phyloP scores from a whole-genome alignment of 2,329 filamentous ascomycete genomes.

The Diplodia intermedia region DNA sequence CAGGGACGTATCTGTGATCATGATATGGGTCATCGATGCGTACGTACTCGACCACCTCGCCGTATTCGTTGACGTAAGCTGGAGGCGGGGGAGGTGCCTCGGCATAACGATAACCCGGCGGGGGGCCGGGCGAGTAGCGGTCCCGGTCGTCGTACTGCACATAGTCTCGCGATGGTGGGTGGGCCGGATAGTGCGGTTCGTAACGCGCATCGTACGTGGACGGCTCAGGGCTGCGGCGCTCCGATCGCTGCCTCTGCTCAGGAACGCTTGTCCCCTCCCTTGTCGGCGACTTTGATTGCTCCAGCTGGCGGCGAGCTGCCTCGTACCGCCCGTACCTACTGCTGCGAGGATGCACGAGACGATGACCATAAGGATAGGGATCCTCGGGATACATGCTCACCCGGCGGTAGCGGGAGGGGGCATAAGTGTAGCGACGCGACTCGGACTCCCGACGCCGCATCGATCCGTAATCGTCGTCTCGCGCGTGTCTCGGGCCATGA shows the following conservation, averaged over 20 bases:
- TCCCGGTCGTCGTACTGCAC: slow-evolving; percentile 20
- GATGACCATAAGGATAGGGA: slow-evolving; percentile 8
- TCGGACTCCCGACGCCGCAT: slow-evolving; percentile 14
- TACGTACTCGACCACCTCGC: slow-evolving; percentile 31
- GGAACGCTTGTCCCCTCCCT: slow-evolving; percentile 18
- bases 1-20: slow-evolving; percentile 12
- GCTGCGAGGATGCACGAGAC: slow-evolving; percentile 21
- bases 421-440: slow-evolving; percentile 24
- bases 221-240: slow-evolving; percentile 17
- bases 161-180: slow-evolving; percentile 23
- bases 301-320: slow-evolving; percentile 28
- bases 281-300: slow-evolving; percentile 29
- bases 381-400: slow-evolving; percentile 31
- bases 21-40: slow-evolving; percentile 28
- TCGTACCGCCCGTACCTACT: slow-evolving; percentile 31
- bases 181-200: background rate
- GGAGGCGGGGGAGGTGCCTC: slow-evolving; percentile 15
- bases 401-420: slow-evolving; percentile 27
- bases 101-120: slow-evolving; percentile 24
- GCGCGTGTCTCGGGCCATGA: background rate
- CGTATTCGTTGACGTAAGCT: slow-evolving; percentile 32
- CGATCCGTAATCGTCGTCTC: slow-evolving; percentile 23
- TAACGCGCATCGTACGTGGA: background rate
- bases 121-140: slow-evolving; percentile 28
- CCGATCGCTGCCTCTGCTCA: slow-evolving; percentile 20